Percentiles rank a stretch among this genome's conserved stretches.
These are phyloP conservation scores for Euryodendron excelsum DNA, from an alignment of 148 eudicot species.

Conservation along the genomic window DNA sequence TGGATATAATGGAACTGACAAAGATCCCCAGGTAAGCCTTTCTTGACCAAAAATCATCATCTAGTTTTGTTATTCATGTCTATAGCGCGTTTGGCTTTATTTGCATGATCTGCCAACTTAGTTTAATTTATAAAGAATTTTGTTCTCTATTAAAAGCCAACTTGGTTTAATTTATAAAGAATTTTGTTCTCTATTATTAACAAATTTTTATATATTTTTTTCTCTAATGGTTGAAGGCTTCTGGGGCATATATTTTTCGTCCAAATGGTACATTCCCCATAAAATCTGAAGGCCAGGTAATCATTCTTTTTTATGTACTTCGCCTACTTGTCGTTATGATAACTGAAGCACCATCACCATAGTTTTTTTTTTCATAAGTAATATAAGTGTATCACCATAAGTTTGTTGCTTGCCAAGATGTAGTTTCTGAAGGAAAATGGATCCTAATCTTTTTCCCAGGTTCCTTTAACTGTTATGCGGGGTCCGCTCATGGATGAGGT, in stretches of 20 bases:
- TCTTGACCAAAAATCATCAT: neutral
- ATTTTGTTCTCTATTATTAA: neutral
- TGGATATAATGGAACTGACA: constrained; percentile 64
- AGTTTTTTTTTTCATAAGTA: too few relatives aligned
- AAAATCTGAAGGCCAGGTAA: constrained; percentile 50
- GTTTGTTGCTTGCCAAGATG: neutral
- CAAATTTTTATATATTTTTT: constrained; percentile 1
- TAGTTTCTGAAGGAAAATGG: constrained; percentile 6
- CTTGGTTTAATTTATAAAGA: neutral
- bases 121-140: neutral
- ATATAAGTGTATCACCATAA: too few relatives aligned
- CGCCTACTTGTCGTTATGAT: neutral
- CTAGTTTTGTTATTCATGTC: neutral
- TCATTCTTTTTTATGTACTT: constrained; percentile 11
- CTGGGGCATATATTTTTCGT: constrained; percentile 81
- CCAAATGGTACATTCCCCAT: constrained; percentile 56
- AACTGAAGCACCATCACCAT: neutral
- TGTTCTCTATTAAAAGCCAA: neutral
- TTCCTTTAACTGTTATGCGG: constrained; percentile 46
- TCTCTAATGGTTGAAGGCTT: constrained; percentile 50
- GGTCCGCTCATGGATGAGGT: constrained; percentile 72
- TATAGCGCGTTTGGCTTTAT: neutral
- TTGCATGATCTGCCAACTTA: constrained; percentile 3
- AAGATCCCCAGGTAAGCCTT: constrained; percentile 62
- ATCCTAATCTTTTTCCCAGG: constrained; percentile 37